Percentiles rank a stretch among this genome's conserved stretches.
phyloP scores from a whole-genome alignment of 2,329 filamentous ascomycete genomes.

The Pseudopithomyces maydicus region DNA sequence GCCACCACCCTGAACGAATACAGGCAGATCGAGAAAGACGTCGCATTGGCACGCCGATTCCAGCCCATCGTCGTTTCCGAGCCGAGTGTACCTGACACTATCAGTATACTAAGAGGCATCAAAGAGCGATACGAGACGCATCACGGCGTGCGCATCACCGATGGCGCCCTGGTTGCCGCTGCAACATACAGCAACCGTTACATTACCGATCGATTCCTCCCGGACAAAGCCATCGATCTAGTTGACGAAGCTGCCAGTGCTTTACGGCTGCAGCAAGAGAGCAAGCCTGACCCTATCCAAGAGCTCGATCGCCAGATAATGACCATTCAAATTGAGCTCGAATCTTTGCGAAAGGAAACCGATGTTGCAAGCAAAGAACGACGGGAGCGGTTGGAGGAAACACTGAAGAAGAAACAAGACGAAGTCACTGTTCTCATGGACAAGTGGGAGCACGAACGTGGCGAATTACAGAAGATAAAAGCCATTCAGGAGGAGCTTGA shows the following conservation, averaged over 20 bases:
- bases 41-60: slow-evolving; percentile 87
- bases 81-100: slow-evolving; percentile 87
- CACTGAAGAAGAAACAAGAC: slow-evolving; percentile 75
- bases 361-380: slow-evolving; percentile 88
- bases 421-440: slow-evolving; percentile 76
- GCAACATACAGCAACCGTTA: slow-evolving; percentile 94
- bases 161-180: slow-evolving; percentile 87
- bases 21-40: slow-evolving; percentile 92
- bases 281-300: slow-evolving; percentile 93
- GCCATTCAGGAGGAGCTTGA: slow-evolving; percentile 88
- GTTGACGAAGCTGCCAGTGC: slow-evolving; percentile 96
- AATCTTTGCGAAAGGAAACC: slow-evolving; percentile 91
- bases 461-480: slow-evolving; percentile 86
- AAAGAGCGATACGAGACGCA: slow-evolving; percentile 98
- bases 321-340: slow-evolving; percentile 95
- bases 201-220: slow-evolving; percentile 92
- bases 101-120: slow-evolving; percentile 93
- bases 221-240: slow-evolving; percentile 95
- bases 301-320: slow-evolving; percentile 92
- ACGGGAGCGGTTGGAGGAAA: slow-evolving; percentile 80
- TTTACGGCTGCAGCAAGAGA: slow-evolving; percentile 90
- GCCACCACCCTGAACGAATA: slow-evolving; percentile 95
- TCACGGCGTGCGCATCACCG: slow-evolving; percentile 93
- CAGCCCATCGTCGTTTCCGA: slow-evolving; percentile 95
- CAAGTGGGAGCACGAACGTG: slow-evolving; percentile 88